Percentiles rank a stretch among this genome's conserved stretches.
phyloP scores from a whole-genome alignment of 805 yeast species.

The Sugiyamaella floridensis region DNA sequence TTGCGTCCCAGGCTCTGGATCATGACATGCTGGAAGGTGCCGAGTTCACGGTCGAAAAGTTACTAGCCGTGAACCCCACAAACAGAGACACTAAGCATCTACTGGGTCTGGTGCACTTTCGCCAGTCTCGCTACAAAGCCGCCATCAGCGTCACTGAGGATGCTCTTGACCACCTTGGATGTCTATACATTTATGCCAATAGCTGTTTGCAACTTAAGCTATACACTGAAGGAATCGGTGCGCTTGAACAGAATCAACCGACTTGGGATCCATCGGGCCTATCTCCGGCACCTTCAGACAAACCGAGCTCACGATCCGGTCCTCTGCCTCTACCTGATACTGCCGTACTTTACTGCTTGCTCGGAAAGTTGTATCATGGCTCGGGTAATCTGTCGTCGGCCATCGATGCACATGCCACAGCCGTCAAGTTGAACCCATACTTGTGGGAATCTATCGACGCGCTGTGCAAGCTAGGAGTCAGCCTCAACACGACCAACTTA shows the following conservation, averaged over 20 bases:
- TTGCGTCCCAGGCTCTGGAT: constrained; percentile 66
- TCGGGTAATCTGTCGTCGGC: constrained; percentile 60
- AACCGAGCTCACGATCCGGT: background rate
- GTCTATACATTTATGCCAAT: constrained; percentile 67
- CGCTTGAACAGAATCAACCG: constrained; percentile 31
- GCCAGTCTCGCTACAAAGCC: constrained; percentile 52
- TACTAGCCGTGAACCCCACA: constrained; percentile 54
- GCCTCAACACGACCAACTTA: constrained; percentile 46
- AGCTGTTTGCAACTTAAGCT: constrained; percentile 51
- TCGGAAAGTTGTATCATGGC: constrained; percentile 61
- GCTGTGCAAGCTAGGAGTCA: constrained; percentile 64
- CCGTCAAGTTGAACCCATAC: constrained; percentile 67
- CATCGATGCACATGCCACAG: constrained; percentile 58
- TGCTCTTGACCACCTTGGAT: constrained; percentile 55
- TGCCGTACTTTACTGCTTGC: constrained; percentile 58
- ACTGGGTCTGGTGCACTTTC: constrained; percentile 59
- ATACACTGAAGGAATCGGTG: constrained; percentile 56
- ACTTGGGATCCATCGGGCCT: constrained; percentile 1
- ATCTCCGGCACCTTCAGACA: background rate
- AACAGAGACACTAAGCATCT: constrained; percentile 59
- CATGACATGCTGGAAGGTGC: constrained; percentile 67
- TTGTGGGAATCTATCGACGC: constrained; percentile 83
- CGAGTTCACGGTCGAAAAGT: constrained; percentile 77
- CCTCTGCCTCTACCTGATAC: constrained; percentile 49
- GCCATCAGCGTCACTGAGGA: constrained; percentile 47